Base-by-base conservation (phyloP, 2,329 filamentous ascomycete genomes). In the Claviceps quebecensis region DNA sequence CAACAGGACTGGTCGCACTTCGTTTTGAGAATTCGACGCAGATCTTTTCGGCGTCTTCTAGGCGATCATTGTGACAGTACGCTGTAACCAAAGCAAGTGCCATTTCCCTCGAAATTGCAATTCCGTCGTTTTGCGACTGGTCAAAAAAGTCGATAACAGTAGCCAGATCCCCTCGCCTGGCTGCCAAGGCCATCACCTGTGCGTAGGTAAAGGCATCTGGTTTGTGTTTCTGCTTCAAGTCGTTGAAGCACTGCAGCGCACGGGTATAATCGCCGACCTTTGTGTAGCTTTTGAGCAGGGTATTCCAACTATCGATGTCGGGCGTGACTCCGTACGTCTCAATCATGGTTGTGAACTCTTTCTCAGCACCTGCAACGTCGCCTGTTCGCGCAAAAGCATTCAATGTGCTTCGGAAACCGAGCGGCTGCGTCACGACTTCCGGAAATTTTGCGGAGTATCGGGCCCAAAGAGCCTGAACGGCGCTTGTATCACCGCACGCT, bases 151-250 rank as follows among this genome's bases (percentile, higher is more conserved):
- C 73, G 23, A 84, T 70, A 1, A 86, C 81, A 49, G 77, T 77
- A 22, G 83, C 77, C 1, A 90, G 67, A 61, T 96, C 89, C 22
- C 90, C 89, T 57, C 80, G 76, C 14, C 73, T 73, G 16, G 83
- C 82, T 48, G 80, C 79, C 59, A 94, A 73, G 23, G 79, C 75
- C 77, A 95, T 86, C 55, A 95, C 68, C 5, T 83, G 84, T 3
- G 77, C 80, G 59, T 87, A 88, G 0, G 83, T 86, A 58, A 78
- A 74, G 0, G 68, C 60, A 62, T 87, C 78, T 0, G 86, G 83
- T 22, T 65, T 59, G 3, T 79, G 59, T 36, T 54, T 69, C 60
- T 55, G 63, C 58, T 57, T 72, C 56, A 93, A 74, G 9, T 74
- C 67, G 17, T 81, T 73, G 59, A 94, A 89, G 47, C 75, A 73